Conservation (phyloP, 306 rosid species). For the Lagenaria siceraria region DNA sequence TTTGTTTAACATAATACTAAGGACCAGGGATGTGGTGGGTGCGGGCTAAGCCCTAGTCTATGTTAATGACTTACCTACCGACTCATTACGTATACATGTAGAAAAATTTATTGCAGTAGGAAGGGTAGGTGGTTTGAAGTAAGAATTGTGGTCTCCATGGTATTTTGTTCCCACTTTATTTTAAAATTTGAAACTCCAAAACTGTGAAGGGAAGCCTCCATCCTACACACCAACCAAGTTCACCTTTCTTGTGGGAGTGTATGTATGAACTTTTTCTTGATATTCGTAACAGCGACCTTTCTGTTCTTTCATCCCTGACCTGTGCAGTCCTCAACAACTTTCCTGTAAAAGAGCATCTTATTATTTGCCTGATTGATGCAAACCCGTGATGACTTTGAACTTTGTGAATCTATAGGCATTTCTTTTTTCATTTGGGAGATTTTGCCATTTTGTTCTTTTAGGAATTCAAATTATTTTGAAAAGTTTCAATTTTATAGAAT, state of each 20-base stretch:
- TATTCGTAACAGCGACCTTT: slow-evolving; percentile 31
- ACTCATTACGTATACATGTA: neutral
- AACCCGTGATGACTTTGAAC: neutral
- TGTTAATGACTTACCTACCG: neutral
- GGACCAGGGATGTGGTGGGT: neutral
- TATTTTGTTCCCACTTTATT: slow-evolving; percentile 5
- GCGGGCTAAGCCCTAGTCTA: neutral
- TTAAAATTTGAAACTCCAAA: slow-evolving; percentile 24
- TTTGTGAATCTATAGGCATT: neutral
- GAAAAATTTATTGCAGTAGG: neutral
- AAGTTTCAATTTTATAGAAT: neutral
- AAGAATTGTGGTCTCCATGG: neutral
- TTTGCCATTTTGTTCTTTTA: neutral
- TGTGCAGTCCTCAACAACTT: slow-evolving; percentile 13
- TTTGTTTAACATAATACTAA: neutral
- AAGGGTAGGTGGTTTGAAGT: neutral
- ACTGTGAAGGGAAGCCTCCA: neutral
- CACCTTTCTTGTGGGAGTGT: slow-evolving; percentile 16
- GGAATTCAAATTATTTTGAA: neutral
- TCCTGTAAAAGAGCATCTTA: neutral
- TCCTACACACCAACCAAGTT: neutral
- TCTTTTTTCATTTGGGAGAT: neutral
- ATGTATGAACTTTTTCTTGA: slow-evolving; percentile 26
- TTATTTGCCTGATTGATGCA: slow-evolving; percentile 1
- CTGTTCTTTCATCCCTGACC: slow-evolving; percentile 11